These are phyloP conservation scores for Phytophthora constricta DNA, from an alignment of 352 stramenopile genomes.

Conservation along the genomic window DNA sequence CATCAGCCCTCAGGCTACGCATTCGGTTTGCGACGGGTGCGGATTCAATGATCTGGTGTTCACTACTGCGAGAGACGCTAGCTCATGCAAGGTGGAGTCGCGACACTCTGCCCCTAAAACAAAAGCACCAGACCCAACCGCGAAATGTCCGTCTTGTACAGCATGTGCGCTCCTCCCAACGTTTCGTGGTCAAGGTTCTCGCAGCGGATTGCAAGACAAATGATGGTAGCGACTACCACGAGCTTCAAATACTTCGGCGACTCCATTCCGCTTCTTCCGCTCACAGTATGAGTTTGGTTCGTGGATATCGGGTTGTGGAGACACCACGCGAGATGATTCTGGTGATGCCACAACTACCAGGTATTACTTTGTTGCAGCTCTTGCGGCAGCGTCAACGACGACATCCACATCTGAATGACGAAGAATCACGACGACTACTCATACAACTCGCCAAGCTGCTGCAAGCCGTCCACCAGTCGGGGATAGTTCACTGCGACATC, in stretches of 20 bases:
- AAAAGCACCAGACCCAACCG: background rate
- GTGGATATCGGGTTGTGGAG: constrained; percentile 60
- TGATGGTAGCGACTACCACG: constrained; percentile 26
- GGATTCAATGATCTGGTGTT: constrained; percentile 59
- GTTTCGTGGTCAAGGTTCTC: constrained; percentile 60
- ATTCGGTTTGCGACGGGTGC: constrained; percentile 60
- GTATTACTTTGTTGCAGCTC: constrained; percentile 52
- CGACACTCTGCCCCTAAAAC: constrained; percentile 29
- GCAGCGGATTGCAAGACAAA: constrained; percentile 16
- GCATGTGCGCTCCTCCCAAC: constrained; percentile 12
- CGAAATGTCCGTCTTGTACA: constrained; percentile 19
- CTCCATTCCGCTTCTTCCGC: constrained; percentile 24
- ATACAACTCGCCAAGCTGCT: constrained; percentile 48
- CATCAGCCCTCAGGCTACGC: constrained; percentile 34
- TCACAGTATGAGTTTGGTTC: constrained; percentile 33
- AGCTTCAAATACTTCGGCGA: constrained; percentile 52
- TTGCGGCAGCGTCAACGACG: constrained; percentile 30
- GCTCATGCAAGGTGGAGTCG: constrained; percentile 45
- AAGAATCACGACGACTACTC: constrained; percentile 16
- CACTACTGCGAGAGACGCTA: constrained; percentile 46
- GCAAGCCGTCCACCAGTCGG: constrained; percentile 91
- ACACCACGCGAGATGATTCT: constrained; percentile 50
- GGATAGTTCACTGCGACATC: constrained; percentile 97
- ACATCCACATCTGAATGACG: constrained; percentile 25
- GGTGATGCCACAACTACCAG: constrained; percentile 62